A percentile compares a stretch with the other conserved stretches of the same genome.
Conservation (phyloP, 352 stramenopile genomes). For the Phytophthora pinifolia region DNA sequence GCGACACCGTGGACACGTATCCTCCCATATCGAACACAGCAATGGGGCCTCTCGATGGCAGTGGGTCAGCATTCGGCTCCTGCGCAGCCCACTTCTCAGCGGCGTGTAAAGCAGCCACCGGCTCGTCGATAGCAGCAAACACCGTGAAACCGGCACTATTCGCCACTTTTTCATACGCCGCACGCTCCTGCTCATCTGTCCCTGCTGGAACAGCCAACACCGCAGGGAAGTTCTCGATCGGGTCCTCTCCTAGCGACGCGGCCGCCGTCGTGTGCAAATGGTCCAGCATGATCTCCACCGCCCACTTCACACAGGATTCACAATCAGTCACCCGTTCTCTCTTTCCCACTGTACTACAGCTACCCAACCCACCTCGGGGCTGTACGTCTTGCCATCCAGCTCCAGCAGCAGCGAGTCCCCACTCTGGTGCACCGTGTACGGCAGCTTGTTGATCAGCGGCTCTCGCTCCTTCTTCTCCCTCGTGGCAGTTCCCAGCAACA, state of each 20-base stretch:
- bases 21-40: conserved; percentile 77
- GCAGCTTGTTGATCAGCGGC: conserved; percentile 40
- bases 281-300: conserved; percentile 60
- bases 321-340: background rate
- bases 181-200: conserved; percentile 32
- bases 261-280: conserved; percentile 46
- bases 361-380: conserved; percentile 41
- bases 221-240: conserved; percentile 42
- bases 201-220: conserved; percentile 55
- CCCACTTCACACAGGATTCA: conserved; percentile 38
- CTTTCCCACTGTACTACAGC: background rate
- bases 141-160: conserved; percentile 59
- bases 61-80: conserved; percentile 28
- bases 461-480: conserved; percentile 24
- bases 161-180: conserved; percentile 47
- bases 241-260: conserved; percentile 44
- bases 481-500: conserved; percentile 41
- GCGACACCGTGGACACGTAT: conserved; percentile 50
- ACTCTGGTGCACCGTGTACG: conserved; percentile 35
- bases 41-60: conserved; percentile 33
- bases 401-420: conserved; percentile 34
- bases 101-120: conserved; percentile 62
- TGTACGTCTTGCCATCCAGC: conserved; percentile 60
- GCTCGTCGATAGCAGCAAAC: conserved; percentile 56
- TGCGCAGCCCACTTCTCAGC: conserved; percentile 39